A percentile compares a stretch with the other conserved stretches of the same genome.
Evolutionary conservation across 108 stramenopile genomes (phyloP).

Genomic region (Pinguiococcus pyrenoidosus): DNA sequence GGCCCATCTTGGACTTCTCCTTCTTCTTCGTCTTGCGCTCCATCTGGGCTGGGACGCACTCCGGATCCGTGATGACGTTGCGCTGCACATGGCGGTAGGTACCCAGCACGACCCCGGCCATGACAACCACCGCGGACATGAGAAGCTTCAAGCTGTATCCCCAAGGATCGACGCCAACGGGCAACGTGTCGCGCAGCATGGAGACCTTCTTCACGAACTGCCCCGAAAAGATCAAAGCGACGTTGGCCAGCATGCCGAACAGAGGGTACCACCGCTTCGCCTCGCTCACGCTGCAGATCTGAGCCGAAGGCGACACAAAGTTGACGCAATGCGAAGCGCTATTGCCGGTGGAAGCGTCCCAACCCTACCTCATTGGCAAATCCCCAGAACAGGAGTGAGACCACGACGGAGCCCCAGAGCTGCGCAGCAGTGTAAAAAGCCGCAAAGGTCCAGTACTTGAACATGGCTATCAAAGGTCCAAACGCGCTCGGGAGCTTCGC

Average conservation of each 20-base stretch:
- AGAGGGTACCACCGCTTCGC: slow-evolving; percentile 82
- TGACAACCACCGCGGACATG: slow-evolving; percentile 68
- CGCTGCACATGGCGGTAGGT: slow-evolving; percentile 74
- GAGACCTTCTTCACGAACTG: slow-evolving; percentile 86
- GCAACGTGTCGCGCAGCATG: slow-evolving; percentile 49
- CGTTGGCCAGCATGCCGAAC: slow-evolving; percentile 86
- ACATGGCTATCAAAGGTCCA: slow-evolving; percentile 19
- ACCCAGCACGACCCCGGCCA: slow-evolving; percentile 59
- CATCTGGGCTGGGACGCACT: slow-evolving; percentile 40
- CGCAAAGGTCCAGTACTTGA: slow-evolving; percentile 82
- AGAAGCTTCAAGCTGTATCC: slow-evolving; percentile 69
- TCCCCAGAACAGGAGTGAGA: slow-evolving; percentile 90
- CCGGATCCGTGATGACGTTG: slow-evolving; percentile 62
- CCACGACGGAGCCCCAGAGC: slow-evolving; percentile 92
- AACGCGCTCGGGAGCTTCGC: slow-evolving; percentile 40
- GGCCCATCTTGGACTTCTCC: slow-evolving; percentile 66
- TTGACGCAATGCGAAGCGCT: no score
- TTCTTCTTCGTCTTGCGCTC: slow-evolving; percentile 50
- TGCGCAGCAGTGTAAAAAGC: slow-evolving; percentile 95
- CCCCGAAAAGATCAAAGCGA: slow-evolving; percentile 84
- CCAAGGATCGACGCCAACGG: slow-evolving; percentile 81
- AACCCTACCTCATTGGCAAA: slow-evolving; percentile 80
- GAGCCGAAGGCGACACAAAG: no score
- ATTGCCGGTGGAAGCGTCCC: no score
- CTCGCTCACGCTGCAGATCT: slow-evolving; percentile 1